These are phyloP conservation scores for Sporopachydermia cereana DNA, from an alignment of 1,139 yeast genomes.

Conservation along the genomic window DNA sequence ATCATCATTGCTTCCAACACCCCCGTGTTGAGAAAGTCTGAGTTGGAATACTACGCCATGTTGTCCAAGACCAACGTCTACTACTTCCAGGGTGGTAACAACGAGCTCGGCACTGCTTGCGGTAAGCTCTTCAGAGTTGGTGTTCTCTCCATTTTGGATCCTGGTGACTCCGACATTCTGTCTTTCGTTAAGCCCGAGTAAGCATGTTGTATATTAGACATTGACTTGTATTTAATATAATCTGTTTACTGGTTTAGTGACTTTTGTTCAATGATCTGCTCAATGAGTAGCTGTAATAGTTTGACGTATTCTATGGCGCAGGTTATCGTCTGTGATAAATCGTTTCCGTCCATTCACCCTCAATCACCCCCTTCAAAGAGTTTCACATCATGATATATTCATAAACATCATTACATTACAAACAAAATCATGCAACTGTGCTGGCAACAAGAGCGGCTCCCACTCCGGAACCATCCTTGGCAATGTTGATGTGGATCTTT, in stretches of 20 bases:
- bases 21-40: conserved; percentile 99
- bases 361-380: too few relatives aligned
- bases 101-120: conserved; percentile 99
- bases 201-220: neutral
- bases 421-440: neutral
- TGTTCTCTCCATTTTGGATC: conserved; percentile 89
- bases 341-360: too few relatives aligned
- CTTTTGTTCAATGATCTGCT: too few relatives aligned
- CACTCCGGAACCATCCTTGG: conserved; percentile 91
- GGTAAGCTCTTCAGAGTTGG: conserved; percentile 99
- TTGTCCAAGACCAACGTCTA: conserved; percentile 96
- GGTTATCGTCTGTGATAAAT: too few relatives aligned
- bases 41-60: conserved; percentile 99
- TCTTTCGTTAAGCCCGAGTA: conserved; percentile 20
- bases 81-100: conserved; percentile 99
- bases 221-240: neutral
- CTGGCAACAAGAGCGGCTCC: conserved; percentile 90
- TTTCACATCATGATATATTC: too few relatives aligned
- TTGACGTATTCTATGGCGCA: too few relatives aligned
- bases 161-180: conserved; percentile 99
- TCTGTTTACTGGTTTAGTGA: too few relatives aligned
- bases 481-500: conserved; percentile 61
- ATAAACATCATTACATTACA: too few relatives aligned
- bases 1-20: conserved; percentile 98
- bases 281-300: too few relatives aligned